These are phyloP conservation scores for Heterococcus sp. DNA, from an alignment of 108 stramenopile species.

Conservation along the genomic window DNA sequence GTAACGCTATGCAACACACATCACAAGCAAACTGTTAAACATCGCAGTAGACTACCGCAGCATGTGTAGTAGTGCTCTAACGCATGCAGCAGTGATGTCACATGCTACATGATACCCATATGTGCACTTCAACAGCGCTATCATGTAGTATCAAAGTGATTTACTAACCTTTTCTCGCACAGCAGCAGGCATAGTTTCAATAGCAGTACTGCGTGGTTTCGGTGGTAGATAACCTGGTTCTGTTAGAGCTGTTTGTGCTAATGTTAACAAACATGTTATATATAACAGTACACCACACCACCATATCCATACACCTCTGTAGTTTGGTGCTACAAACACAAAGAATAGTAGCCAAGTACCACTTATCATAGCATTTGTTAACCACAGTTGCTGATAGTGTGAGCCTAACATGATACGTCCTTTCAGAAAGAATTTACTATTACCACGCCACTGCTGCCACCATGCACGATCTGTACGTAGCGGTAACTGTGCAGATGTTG, in stretches of 20 bases:
- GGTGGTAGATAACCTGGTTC: conserved; percentile 9
- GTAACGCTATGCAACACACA: neutral
- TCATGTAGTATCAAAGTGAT: too few relatives aligned
- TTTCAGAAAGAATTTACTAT: neutral
- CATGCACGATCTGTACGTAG: neutral
- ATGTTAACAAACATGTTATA: conserved; percentile 9
- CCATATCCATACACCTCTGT: neutral
- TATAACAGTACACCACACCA: neutral
- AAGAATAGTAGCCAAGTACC: conserved; percentile 30
- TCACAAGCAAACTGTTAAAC: neutral
- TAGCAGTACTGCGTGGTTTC: neutral
- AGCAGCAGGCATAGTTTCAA: neutral
- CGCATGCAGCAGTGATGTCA: too few relatives aligned
- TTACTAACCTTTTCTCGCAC: neutral
- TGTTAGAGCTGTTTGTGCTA: conserved; percentile 5
- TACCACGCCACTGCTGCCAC: neutral
- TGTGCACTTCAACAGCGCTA: too few relatives aligned
- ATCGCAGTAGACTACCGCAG: too few relatives aligned
- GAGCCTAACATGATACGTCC: conserved; percentile 31
- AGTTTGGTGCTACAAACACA: conserved; percentile 20
- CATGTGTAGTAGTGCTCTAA: neutral
- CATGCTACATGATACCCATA: too few relatives aligned
- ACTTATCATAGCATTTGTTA: conserved; percentile 4
- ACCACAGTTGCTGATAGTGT: conserved; percentile 28
- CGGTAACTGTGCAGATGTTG: neutral